phyloP scores from a whole-genome alignment of 2,329 filamentous ascomycete species.

The Capronia americana region DNA sequence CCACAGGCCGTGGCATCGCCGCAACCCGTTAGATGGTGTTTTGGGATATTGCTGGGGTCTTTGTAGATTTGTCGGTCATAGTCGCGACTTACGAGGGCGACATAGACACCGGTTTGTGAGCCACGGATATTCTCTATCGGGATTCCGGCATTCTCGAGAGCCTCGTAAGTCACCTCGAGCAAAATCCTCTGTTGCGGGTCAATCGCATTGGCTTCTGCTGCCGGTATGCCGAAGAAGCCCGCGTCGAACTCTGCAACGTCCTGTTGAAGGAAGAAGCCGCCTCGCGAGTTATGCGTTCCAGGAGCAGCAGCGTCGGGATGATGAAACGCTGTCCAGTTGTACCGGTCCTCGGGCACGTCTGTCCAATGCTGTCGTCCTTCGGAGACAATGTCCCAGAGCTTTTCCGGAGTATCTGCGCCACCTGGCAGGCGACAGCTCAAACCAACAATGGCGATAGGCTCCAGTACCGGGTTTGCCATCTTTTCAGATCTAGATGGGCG shows the following conservation, averaged over 20 bases:
- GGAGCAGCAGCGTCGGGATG: not conserved
- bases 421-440: not conserved
- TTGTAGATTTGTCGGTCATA: not conserved
- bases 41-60: not conserved
- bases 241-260: not conserved
- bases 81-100: not conserved
- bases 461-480: no score
- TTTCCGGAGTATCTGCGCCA: not conserved
- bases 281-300: not conserved
- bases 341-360: not conserved
- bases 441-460: not conserved
- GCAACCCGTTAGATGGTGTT: not conserved
- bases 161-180: not conserved
- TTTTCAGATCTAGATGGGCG: no score
- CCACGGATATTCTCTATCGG: not conserved
- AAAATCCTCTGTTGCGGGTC: not conserved
- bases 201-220: slow-evolving; percentile 1
- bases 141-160: not conserved
- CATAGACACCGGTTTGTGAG: not conserved
- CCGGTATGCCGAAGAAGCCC: not conserved
- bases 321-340: not conserved
- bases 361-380: not conserved
- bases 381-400: not conserved
- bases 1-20: not conserved
- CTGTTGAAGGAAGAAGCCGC: not conserved